These are phyloP conservation scores for Ilex paraguariensis DNA, from an alignment of 305 asterid genomes.

Conservation along the genomic window DNA sequence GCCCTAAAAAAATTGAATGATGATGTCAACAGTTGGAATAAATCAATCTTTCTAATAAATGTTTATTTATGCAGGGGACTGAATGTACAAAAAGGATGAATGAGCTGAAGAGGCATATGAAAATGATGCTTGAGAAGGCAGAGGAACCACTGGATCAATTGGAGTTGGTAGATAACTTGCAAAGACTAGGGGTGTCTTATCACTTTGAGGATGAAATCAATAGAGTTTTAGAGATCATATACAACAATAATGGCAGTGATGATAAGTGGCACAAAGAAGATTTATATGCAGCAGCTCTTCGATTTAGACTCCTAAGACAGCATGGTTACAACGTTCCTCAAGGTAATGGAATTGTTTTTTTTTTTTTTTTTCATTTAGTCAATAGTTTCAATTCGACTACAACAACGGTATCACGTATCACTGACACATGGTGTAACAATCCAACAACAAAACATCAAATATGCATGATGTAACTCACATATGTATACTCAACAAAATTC, in stretches of 20 bases:
- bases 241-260: not conserved
- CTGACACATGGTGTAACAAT: not conserved
- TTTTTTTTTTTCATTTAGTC: not conserved
- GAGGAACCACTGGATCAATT: conserved; percentile 21
- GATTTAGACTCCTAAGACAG: conserved; percentile 55
- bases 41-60: too few relatives aligned
- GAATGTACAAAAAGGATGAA: conserved; percentile 7
- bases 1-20: too few relatives aligned
- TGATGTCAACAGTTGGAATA: too few relatives aligned
- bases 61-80: conserved; percentile 9
- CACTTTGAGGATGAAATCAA: conserved; percentile 30
- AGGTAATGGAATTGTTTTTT: conserved; percentile 23
- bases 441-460: too few relatives aligned
- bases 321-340: conserved; percentile 45
- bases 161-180: conserved; percentile 42
- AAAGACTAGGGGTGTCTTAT: conserved; percentile 41
- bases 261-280: conserved; percentile 5
- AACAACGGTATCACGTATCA: too few relatives aligned
- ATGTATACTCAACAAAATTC: too few relatives aligned
- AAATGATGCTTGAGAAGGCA: conserved; percentile 3
- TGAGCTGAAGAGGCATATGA: conserved; percentile 9
- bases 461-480: too few relatives aligned
- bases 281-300: conserved; percentile 32
- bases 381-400: too few relatives aligned
- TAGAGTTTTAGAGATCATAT: conserved; percentile 15